Percentiles rank a stretch among this genome's conserved stretches.
Conservation (phyloP, 805 yeast genomes). For the Myxozyma vanderwaltii region DNA sequence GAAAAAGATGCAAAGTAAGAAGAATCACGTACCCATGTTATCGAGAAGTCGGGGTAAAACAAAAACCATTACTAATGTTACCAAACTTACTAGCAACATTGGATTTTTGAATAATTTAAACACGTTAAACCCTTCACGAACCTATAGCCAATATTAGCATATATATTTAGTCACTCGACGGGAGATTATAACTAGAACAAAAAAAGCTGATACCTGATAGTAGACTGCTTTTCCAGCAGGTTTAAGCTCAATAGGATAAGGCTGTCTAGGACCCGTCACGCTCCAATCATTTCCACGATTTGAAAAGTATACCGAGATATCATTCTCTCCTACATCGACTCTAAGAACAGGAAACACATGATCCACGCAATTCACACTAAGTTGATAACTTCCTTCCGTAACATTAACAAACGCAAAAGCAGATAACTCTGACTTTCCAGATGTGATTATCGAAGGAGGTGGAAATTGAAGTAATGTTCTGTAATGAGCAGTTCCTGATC, state of each 20-base stretch:
- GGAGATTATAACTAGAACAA: too few relatives aligned
- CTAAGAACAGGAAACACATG: conserved; percentile 27
- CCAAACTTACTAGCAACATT: conserved; percentile 43
- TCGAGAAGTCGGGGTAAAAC: conserved; percentile 41
- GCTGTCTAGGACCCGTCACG: conserved; percentile 40
- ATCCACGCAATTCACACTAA: conserved; percentile 34
- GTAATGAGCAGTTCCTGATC: conserved; percentile 5
- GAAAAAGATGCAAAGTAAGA: background rate
- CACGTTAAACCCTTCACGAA: conserved; percentile 40
- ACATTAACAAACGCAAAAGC: conserved; percentile 37
- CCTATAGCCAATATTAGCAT: background rate
- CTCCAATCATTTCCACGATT: conserved; percentile 38
- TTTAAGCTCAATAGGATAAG: conserved; percentile 40
- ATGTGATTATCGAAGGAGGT: background rate
- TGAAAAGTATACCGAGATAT: conserved; percentile 37
- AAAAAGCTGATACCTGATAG: conserved; percentile 28
- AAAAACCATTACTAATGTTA: conserved; percentile 41
- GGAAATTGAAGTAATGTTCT: background rate
- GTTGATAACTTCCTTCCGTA: conserved; percentile 37
- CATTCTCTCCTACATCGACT: conserved; percentile 35
- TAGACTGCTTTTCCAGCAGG: conserved; percentile 39
- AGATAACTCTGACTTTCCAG: background rate
- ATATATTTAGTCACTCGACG: background rate
- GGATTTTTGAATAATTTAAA: conserved; percentile 42
- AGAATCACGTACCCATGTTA: conserved; percentile 36